Percentiles rank a stretch among this genome's conserved stretches.
These are phyloP conservation scores for Fusarium virguliforme DNA, from an alignment of 2,329 filamentous ascomycete species.

Conservation along the genomic window DNA sequence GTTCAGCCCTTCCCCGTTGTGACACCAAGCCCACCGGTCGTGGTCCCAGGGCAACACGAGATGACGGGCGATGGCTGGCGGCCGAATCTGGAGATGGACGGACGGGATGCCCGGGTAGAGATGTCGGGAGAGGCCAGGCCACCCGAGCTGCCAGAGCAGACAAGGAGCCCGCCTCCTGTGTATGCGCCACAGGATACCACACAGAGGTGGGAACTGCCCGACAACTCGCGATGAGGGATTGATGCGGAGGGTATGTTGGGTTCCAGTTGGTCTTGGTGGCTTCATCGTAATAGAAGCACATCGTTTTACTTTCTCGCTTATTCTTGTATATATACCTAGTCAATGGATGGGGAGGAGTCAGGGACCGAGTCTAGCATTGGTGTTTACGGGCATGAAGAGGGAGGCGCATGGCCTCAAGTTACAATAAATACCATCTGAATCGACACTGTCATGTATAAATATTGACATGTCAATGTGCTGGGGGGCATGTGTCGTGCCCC, in stretches of 20 bases:
- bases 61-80: slow-evolving; percentile 41
- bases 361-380: not conserved
- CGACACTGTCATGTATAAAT: not conserved
- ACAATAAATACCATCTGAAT: not conserved
- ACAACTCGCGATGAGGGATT: slow-evolving; percentile 32
- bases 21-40: slow-evolving; percentile 39
- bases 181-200: slow-evolving; percentile 25
- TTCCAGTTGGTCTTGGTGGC: not conserved
- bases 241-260: not conserved
- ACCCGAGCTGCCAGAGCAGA: slow-evolving; percentile 37
- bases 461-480: too few species aligned
- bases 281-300: not conserved
- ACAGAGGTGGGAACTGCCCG: slow-evolving; percentile 48
- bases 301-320: not conserved
- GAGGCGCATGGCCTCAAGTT: not conserved
- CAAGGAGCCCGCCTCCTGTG: slow-evolving; percentile 32
- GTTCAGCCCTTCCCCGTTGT: slow-evolving; percentile 32
- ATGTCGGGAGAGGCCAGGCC: slow-evolving; percentile 38
- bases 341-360: not conserved
- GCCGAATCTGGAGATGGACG: slow-evolving; percentile 45
- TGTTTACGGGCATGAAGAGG: not conserved
- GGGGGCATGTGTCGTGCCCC: too few species aligned
- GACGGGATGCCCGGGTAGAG: slow-evolving; percentile 37
- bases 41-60: slow-evolving; percentile 45
- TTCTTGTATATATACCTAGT: not conserved